Percentiles rank a stretch among this genome's conserved stretches.
These are phyloP conservation scores for Citrus inodora DNA, from an alignment of 345 rosid species.

Conservation along the genomic window DNA sequence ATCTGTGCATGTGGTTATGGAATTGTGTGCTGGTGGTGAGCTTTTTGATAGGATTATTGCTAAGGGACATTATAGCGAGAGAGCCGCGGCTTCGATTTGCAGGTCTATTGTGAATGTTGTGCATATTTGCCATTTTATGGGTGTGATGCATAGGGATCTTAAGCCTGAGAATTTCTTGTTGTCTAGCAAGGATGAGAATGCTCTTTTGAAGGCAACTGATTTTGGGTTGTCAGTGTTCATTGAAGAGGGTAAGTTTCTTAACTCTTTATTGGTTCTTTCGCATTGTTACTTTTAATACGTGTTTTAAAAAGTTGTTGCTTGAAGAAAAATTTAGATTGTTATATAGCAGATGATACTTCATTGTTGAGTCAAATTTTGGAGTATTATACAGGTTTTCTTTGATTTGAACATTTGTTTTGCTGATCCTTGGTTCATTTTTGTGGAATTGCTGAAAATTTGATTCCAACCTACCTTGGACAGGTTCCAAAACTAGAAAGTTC, in stretches of 20 bases:
- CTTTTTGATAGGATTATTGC: slow-evolving; percentile 77
- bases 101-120: slow-evolving; percentile 74
- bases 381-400: not conserved
- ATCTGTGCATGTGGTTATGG: slow-evolving; percentile 87
- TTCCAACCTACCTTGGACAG: not conserved
- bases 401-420: not conserved
- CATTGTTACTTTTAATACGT: not conserved
- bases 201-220: slow-evolving; percentile 74
- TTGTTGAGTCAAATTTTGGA: not conserved
- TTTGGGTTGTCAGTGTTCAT: slow-evolving; percentile 72
- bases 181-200: slow-evolving; percentile 55
- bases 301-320: not conserved
- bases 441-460: not conserved
- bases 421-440: not conserved
- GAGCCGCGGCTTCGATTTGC: slow-evolving; percentile 70
- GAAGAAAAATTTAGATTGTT: not conserved
- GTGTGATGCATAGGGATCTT: slow-evolving; percentile 83
- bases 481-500: not conserved
- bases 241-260: slow-evolving; percentile 39
- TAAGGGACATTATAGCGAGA: slow-evolving; percentile 72
- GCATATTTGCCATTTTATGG: slow-evolving; percentile 83
- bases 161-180: slow-evolving; percentile 97
- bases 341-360: not conserved
- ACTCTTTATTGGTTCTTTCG: slow-evolving; percentile 11
- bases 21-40: slow-evolving; percentile 93